Evolutionary conservation across 2,329 filamentous ascomycete species (phyloP), one percentile per base, ranked within the genome.

Genomic region (Exserohilum turcica): DNA sequence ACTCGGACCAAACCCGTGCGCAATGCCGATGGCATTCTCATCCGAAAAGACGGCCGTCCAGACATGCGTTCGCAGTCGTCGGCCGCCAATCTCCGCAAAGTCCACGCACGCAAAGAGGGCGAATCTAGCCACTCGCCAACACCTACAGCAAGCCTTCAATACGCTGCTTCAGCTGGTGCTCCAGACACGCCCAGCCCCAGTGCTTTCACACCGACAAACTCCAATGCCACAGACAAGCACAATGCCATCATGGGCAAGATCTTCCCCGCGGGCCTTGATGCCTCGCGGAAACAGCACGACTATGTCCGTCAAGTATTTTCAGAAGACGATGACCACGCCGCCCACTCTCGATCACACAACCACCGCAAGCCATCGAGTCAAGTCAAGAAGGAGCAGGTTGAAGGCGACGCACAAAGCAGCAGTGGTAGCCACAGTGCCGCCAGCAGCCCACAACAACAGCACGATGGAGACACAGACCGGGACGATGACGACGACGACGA

Each of bases 41-140:
- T 82, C 49, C 73, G 79, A 36, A 82, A 82, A 57, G 79, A 82
- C 51, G 79, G 79, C 5, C 67, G 77, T 9, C 79, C 79, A 5
- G 79, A 82, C 52, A 80, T 80, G 78, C 76, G 79, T 9, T 79
- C 76, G 27, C 78, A 81, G n/a, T 79, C 77, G 56, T 79, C 77
- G 10, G 79, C 79, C n/a, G 78, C 79, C 42, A 81, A 81, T 53
- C 63, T 81, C 12, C 74, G 79, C 33, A 81, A 80, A 57, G 79
- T 81, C 3, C 79, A 81, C 59, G 78, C 78, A 19, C 75, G 78
- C 52, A 80, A 80, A 48, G 79, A 81, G 35, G 59, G 58, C 12
- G 69, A 73, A 21, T 54, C 63, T 35, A 63, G 62, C 24, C 60
- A 57, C 10, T 56, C 56, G 10, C 66, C 66, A 4, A 60, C 62